Conservation (phyloP, 768 basidiomycete genomes). For the Phlebiopsis gigantea region DNA sequence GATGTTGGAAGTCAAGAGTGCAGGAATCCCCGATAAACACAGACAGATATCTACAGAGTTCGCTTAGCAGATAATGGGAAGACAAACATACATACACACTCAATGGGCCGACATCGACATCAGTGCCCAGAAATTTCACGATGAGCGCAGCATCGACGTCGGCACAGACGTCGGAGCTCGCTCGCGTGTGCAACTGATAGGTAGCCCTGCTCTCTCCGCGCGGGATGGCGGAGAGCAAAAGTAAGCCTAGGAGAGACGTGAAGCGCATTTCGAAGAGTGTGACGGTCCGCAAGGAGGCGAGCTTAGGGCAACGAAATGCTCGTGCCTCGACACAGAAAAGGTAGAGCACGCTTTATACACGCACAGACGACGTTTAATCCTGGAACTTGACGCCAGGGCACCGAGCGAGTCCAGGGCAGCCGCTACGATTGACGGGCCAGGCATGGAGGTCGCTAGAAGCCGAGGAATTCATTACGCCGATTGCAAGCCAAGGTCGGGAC, state of each 20-base stretch:
- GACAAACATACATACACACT: conserved; percentile 19
- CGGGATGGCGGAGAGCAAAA: not conserved
- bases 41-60: conserved; percentile 34
- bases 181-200: conserved; percentile 1
- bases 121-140: conserved; percentile 14
- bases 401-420: not conserved
- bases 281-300: conserved; percentile 3
- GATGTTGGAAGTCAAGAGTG: conserved; percentile 29
- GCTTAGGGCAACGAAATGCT: not conserved
- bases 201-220: conserved; percentile 4
- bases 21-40: conserved; percentile 35
- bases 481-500: not conserved
- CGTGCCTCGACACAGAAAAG: no score
- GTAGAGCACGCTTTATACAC: not conserved
- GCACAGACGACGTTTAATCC: not conserved
- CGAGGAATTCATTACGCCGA: not conserved
- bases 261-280: not conserved
- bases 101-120: conserved; percentile 26
- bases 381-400: not conserved
- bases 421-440: not conserved
- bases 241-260: not conserved
- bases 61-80: not conserved
- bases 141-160: conserved; percentile 29
- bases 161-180: conserved; percentile 34
- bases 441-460: not conserved